These are phyloP conservation scores for Breviolum minutum DNA, from an alignment of 73 alveolate genomes.

Conservation along the genomic window DNA sequence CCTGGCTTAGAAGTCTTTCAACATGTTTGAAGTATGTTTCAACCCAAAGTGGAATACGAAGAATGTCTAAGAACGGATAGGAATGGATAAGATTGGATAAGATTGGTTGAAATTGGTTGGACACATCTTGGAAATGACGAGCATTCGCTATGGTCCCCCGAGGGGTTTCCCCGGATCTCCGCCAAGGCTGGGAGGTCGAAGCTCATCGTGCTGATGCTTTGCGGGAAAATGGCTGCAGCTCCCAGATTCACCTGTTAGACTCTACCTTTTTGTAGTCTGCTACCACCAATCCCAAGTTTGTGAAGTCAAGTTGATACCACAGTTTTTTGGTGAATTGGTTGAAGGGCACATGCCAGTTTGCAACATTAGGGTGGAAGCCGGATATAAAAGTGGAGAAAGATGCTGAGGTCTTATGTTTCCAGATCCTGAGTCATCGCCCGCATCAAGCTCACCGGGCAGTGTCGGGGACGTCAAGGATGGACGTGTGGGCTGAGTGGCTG, in stretches of 20 bases:
- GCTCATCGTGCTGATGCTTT: conserved; percentile 62
- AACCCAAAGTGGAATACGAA: too few relatives aligned
- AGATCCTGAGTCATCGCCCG: conserved; percentile 24
- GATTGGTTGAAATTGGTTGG: neutral
- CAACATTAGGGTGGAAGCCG: too few relatives aligned
- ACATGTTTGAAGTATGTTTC: too few relatives aligned
- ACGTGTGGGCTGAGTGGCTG: too few relatives aligned
- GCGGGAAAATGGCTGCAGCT: conserved; percentile 36
- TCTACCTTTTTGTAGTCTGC: neutral
- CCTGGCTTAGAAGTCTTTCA: too few relatives aligned
- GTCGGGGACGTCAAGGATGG: neutral
- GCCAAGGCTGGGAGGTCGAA: conserved; percentile 78
- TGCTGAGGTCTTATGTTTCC: conserved; percentile 33
- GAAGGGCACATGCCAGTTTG: too few relatives aligned
- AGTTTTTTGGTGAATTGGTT: too few relatives aligned
- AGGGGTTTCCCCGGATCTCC: neutral
- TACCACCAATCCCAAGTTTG: neutral
- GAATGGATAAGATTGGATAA: too few relatives aligned
- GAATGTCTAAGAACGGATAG: too few relatives aligned
- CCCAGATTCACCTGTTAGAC: neutral
- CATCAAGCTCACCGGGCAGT: conserved; percentile 40
- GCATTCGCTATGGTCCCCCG: too few relatives aligned
- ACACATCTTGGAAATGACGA: neutral
- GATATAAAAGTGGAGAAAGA: too few relatives aligned
- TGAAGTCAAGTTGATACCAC: too few relatives aligned